Evolutionary conservation across 768 basidiomycete species (phyloP), one percentile per base, ranked within the genome.

Genomic region (Lactifluus hygrophoroides): DNA sequence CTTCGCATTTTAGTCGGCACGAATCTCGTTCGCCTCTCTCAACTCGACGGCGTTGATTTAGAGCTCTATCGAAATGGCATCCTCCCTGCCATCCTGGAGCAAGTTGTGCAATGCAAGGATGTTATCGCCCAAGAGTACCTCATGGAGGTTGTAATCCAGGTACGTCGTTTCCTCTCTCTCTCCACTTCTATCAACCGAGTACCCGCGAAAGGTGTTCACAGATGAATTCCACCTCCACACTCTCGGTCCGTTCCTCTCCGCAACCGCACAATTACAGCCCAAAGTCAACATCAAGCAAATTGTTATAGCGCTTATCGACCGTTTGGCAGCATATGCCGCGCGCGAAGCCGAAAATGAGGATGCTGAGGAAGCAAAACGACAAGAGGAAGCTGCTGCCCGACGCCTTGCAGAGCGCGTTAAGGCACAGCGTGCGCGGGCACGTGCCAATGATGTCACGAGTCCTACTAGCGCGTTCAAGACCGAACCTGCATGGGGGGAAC

Each of bases 91-190:
- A 85, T 98, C 55, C 74, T 98, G 52, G 94, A 99, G 74, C 96
- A 99, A 71, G 90, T 98, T 51, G 95, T 98, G 59, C 95, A 88
- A 68, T 98, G 96, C 74, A 95, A 96, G 70, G 96, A 99, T 69
- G 89, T 94, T 45, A 98, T 98, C 60, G 96, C 96, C 0, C 96
- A 99, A 70, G 96, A 98, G 69, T 99, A 99, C 71, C 72, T 98
- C 46, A 98, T 98, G 96, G 96, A 99, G 71, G 96, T 98, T 10
- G 94, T 99, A 61, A 99, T 99, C 64, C 96, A 99, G 79, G 92
- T 89, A 58, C 35, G 80, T 67, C 42, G 47, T 14, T 1, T 47
- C 35, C 23, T 10, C 40, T 45, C 5, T 42, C 46, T 32, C 32
- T 19, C 38, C 9, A n/a, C 10, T 42, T 37, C 43, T 27, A 40